Evolutionary conservation across 441 rosid genomes (phyloP).

Genomic region (Theobroma grandiflorum): DNA sequence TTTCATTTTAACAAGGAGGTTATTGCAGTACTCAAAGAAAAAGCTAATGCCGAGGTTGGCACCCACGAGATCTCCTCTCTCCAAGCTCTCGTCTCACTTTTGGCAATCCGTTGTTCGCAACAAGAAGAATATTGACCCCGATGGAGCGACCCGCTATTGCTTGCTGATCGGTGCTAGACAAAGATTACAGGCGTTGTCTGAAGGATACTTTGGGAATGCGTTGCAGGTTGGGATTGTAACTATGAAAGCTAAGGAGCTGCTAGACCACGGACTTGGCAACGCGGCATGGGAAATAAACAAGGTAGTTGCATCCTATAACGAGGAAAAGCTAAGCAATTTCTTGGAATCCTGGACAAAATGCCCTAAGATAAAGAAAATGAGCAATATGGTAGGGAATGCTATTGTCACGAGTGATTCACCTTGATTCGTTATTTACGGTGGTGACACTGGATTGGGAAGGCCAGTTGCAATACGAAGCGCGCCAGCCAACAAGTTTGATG

Average conservation of each 20-base stretch:
- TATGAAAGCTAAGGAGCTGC: conserved; percentile 29
- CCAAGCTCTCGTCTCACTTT: conserved; percentile 46
- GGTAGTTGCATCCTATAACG: neutral
- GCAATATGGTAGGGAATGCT: neutral
- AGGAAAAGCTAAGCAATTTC: neutral
- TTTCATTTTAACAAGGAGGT: conserved; percentile 33
- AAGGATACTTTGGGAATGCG: conserved; percentile 40
- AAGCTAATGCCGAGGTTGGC: conserved; percentile 32
- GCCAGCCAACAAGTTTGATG: conserved; percentile 20
- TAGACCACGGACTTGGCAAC: conserved; percentile 29
- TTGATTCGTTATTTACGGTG: conserved; percentile 43
- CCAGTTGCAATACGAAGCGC: conserved; percentile 39
- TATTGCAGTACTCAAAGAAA: conserved; percentile 32
- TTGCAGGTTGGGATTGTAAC: neutral
- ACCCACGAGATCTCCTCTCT: conserved; percentile 38
- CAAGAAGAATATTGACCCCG: conserved; percentile 16
- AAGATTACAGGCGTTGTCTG: conserved; percentile 27
- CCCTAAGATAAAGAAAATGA: neutral
- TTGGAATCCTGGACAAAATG: neutral
- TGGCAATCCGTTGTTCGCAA: conserved; percentile 40
- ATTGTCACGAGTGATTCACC: conserved; percentile 39
- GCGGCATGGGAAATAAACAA: conserved; percentile 22
- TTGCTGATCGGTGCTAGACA: conserved; percentile 36
- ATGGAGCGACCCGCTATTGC: neutral
- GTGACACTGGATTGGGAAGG: conserved; percentile 57